phyloP scores from a whole-genome alignment of 257 asterid species.

The Nicotiana obtusifolia region DNA sequence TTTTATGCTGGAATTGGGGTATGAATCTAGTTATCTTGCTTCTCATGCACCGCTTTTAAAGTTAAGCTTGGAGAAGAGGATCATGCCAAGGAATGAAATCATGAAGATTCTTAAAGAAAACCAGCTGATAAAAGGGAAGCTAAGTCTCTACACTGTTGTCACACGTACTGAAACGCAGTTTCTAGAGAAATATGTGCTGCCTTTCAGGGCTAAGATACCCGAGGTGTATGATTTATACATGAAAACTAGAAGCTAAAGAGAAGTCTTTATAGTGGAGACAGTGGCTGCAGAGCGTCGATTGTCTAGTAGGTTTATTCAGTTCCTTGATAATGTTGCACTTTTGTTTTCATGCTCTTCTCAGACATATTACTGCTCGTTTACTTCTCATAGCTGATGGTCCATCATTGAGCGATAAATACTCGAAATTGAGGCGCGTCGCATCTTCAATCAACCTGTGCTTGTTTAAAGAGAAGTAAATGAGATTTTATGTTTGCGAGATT shows the following conservation, averaged over 20 bases:
- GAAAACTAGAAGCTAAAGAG: neutral
- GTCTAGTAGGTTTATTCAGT: neutral
- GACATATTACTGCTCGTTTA: too few species aligned
- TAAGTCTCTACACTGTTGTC: neutral
- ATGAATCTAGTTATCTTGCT: neutral
- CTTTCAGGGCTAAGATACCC: slow-evolving; percentile 15
- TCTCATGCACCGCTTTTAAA: neutral
- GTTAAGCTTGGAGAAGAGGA: neutral
- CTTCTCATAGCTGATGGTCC: neutral
- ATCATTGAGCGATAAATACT: neutral
- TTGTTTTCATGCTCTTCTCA: too few species aligned
- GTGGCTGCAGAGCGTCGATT: neutral
- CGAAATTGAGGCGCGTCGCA: neutral
- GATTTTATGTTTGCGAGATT: neutral
- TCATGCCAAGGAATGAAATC: neutral
- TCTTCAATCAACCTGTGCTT: neutral
- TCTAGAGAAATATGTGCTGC: slow-evolving; percentile 13
- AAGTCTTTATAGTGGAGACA: too few species aligned
- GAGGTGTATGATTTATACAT: neutral
- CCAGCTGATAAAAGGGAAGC: neutral
- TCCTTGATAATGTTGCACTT: neutral
- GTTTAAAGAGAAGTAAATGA: neutral
- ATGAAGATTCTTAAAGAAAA: slow-evolving; percentile 2
- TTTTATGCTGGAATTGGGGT: neutral
- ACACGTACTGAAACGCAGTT: neutral